Evolutionary conservation across 2,329 filamentous ascomycete genomes (phyloP).

Genomic region (Thielaviopsis musarum): DNA sequence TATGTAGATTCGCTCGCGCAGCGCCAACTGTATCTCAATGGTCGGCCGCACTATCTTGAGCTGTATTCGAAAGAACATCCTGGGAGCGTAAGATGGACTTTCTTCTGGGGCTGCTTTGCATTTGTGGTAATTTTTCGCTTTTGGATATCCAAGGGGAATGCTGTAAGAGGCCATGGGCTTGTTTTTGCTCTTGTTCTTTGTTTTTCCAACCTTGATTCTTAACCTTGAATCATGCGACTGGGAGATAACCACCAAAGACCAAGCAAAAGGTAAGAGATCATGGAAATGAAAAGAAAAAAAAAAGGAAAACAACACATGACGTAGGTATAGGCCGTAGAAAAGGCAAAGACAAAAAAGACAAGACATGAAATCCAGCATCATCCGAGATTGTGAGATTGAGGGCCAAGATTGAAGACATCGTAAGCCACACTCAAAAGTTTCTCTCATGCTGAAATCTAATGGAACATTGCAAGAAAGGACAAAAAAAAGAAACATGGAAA

Average conservation of each 20-base stretch:
- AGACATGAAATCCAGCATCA: not conserved
- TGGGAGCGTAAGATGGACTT: slow-evolving; percentile 2
- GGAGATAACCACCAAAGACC: not conserved
- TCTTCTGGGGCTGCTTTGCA: not conserved
- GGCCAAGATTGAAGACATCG: not conserved
- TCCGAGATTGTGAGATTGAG: not conserved
- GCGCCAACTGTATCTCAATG: not conserved
- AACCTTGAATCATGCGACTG: not conserved
- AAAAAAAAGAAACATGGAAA: not conserved
- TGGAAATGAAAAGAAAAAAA: not conserved
- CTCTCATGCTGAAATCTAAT: not conserved
- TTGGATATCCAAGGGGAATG: not conserved
- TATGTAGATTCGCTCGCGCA: not conserved
- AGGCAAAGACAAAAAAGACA: not conserved
- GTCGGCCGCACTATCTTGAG: not conserved
- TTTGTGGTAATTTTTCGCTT: not conserved
- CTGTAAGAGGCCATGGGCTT: not conserved
- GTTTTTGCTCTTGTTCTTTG: not conserved
- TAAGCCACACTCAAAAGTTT: not conserved
- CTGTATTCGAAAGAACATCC: not conserved
- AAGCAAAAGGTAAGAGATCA: not conserved
- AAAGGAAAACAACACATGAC: not conserved
- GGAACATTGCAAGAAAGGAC: not conserved
- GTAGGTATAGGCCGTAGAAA: not conserved
- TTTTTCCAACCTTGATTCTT: not conserved